Conservation (phyloP, 2,329 filamentous ascomycete genomes). For the Lojkania enalia region DNA sequence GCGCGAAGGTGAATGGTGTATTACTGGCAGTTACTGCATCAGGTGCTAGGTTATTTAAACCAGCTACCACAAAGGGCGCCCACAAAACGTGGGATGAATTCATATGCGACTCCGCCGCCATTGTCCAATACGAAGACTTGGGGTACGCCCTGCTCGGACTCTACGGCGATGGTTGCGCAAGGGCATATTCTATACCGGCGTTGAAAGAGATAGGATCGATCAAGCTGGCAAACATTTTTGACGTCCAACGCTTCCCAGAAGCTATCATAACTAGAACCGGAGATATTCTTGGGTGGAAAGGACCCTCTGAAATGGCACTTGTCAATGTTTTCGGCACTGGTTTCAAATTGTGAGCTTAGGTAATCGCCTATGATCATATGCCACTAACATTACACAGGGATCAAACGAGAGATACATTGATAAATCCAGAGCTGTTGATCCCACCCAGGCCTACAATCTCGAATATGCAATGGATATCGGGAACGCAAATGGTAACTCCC, state of each 20-base stretch:
- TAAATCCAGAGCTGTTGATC: constrained; percentile 73
- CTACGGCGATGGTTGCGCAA: constrained; percentile 78
- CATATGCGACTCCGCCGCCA: constrained; percentile 77
- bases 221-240: constrained; percentile 67
- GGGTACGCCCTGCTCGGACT: constrained; percentile 80
- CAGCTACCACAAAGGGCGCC: constrained; percentile 83
- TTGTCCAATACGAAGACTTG: constrained; percentile 73
- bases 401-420: constrained; percentile 69
- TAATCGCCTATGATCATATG: not conserved
- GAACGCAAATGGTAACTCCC: constrained; percentile 87
- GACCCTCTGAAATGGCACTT: constrained; percentile 81
- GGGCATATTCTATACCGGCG: constrained; percentile 83
- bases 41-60: constrained; percentile 85
- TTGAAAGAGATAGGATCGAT: constrained; percentile 79
- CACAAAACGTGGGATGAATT: constrained; percentile 85
- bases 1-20: constrained; percentile 74
- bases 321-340: constrained; percentile 85
- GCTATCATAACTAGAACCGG: constrained; percentile 75
- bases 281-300: constrained; percentile 84
- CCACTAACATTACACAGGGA: constrained; percentile 38
- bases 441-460: constrained; percentile 90
- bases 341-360: constrained; percentile 59
- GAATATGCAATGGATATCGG: constrained; percentile 94
- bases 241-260: constrained; percentile 70
- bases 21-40: constrained; percentile 74